Conservation (phyloP, 768 basidiomycete genomes). For the Lentinula guzmanii region DNA sequence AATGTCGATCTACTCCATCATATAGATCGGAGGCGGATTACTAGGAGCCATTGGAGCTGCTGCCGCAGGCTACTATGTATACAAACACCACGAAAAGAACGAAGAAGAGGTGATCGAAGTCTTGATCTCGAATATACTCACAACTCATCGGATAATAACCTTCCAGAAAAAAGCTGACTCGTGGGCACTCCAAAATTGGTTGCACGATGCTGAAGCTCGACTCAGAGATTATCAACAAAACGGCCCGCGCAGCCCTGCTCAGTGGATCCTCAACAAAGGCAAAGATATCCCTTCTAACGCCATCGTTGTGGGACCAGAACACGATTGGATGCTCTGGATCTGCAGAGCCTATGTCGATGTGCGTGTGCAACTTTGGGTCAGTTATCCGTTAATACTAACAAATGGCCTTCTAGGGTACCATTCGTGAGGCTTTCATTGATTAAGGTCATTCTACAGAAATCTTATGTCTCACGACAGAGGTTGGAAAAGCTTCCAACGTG, state of each 20-base stretch:
- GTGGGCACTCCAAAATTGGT: constrained; percentile 52
- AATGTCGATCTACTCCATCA: constrained; percentile 4
- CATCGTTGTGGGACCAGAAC: constrained; percentile 50
- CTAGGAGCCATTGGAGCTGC: constrained; percentile 46
- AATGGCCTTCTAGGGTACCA: constrained; percentile 34
- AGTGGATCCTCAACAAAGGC: constrained; percentile 60
- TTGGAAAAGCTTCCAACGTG: constrained; percentile 57
- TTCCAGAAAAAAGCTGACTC: constrained; percentile 40
- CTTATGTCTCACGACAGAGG: constrained; percentile 30
- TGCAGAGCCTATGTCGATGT: constrained; percentile 57
- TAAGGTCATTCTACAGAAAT: background rate
- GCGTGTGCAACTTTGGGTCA: constrained; percentile 12
- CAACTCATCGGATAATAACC: background rate
- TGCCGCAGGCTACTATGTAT: constrained; percentile 45
- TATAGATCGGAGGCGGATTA: constrained; percentile 66
- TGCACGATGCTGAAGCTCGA: constrained; percentile 48
- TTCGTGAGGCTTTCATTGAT: constrained; percentile 31
- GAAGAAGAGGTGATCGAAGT: constrained; percentile 43
- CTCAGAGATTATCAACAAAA: constrained; percentile 40
- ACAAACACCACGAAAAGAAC: constrained; percentile 49
- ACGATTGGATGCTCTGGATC: constrained; percentile 48
- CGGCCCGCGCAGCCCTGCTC: constrained; percentile 40
- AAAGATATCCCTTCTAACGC: constrained; percentile 54
- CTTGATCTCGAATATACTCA: background rate
- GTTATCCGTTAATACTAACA: no score